These are phyloP conservation scores for Lepidium didymum DNA, from an alignment of 345 rosid genomes.

Conservation along the genomic window DNA sequence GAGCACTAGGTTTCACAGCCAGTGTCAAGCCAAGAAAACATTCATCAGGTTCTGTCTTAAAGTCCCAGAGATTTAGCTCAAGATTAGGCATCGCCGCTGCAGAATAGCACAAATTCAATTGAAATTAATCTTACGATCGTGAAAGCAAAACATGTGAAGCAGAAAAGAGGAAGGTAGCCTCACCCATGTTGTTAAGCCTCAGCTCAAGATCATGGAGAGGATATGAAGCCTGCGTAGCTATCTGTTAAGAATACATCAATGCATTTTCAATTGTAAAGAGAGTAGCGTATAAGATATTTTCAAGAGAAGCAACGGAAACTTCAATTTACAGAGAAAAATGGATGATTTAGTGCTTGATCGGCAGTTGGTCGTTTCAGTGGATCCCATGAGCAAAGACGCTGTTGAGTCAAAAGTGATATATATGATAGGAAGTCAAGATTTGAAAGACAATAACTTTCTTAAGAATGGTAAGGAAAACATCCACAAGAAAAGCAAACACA, in stretches of 20 bases:
- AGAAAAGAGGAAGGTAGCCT: constrained; percentile 11
- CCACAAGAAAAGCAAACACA: neutral
- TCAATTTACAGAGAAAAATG: constrained; percentile 72
- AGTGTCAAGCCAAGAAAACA: constrained; percentile 89
- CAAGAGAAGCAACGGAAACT: neutral
- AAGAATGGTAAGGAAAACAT: neutral
- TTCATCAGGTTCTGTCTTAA: constrained; percentile 70
- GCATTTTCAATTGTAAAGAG: neutral
- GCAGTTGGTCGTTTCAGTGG: constrained; percentile 87
- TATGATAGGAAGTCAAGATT: neutral
- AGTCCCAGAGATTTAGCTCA: constrained; percentile 91
- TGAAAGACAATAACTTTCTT: neutral
- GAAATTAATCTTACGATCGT: neutral
- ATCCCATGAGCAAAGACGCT: constrained; percentile 92
- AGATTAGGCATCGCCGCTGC: constrained; percentile 78
- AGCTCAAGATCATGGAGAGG: constrained; percentile 70
- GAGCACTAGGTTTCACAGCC: constrained; percentile 77
- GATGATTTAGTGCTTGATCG: constrained; percentile 79
- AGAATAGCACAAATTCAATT: constrained; percentile 2
- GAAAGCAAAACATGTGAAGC: neutral
- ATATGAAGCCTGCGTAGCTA: constrained; percentile 52
- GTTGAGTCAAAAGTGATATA: constrained; percentile 2
- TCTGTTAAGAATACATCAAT: constrained; percentile 36
- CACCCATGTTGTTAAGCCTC: constrained; percentile 67
- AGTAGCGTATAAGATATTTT: neutral